Conservation (phyloP, 1,284 basidiomycete genomes). For the Serendipita sp. region DNA sequence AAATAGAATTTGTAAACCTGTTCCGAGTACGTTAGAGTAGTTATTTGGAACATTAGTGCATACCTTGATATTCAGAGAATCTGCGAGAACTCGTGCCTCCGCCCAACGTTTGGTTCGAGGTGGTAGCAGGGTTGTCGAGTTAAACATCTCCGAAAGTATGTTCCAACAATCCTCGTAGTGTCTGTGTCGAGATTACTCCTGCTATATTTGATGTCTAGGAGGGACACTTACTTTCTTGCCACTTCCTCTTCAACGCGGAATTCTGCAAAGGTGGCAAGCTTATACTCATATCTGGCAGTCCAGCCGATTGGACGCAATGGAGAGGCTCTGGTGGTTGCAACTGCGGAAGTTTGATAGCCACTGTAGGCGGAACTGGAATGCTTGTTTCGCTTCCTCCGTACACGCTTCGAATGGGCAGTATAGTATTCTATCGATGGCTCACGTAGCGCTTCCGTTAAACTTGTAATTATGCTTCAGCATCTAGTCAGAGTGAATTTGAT, state of each 20-base stretch:
- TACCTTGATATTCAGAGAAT: slow-evolving; percentile 80
- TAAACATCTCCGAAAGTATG: slow-evolving; percentile 72
- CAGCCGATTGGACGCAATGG: slow-evolving; percentile 77
- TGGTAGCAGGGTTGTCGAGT: slow-evolving; percentile 68
- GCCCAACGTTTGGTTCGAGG: slow-evolving; percentile 96
- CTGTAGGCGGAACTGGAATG: slow-evolving; percentile 38
- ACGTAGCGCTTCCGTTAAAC: slow-evolving; percentile 75
- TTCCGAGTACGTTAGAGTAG: not conserved
- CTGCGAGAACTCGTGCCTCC: slow-evolving; percentile 90
- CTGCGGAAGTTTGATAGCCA: slow-evolving; percentile 34
- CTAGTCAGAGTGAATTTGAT: not conserved
- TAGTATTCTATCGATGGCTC: slow-evolving; percentile 89
- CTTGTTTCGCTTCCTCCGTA: slow-evolving; percentile 75
- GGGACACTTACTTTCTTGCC: slow-evolving; percentile 54
- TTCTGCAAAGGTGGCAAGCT: slow-evolving; percentile 92
- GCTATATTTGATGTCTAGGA: slow-evolving; percentile 13
- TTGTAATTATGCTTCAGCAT: slow-evolving; percentile 21
- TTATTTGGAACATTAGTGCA: slow-evolving; percentile 12
- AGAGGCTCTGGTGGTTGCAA: slow-evolving; percentile 6
- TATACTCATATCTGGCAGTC: slow-evolving; percentile 94
- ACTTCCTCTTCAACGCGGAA: slow-evolving; percentile 82
- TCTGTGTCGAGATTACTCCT: slow-evolving; percentile 26
- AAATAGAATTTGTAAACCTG: slow-evolving; percentile 80
- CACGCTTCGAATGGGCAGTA: slow-evolving; percentile 78
- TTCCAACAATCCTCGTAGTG: slow-evolving; percentile 87